Evolutionary conservation across 768 basidiomycete species (phyloP).

Genomic region (Xanthoconium purpureum): DNA sequence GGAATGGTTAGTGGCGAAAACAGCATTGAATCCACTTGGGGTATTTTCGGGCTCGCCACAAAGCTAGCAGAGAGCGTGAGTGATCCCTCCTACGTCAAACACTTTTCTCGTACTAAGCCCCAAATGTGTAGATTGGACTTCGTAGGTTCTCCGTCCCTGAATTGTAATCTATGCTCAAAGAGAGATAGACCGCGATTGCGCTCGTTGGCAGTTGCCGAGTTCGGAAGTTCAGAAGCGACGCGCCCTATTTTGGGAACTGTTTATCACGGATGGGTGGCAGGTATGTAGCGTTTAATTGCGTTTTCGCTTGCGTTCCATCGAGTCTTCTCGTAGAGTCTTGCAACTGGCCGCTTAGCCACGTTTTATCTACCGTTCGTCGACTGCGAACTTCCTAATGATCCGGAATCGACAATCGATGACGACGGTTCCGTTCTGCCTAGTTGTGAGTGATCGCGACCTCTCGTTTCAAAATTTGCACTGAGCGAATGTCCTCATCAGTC

Average conservation of each 20-base stretch:
- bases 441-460: slow-evolving; percentile 42
- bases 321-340: slow-evolving; percentile 48
- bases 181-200: slow-evolving; percentile 64
- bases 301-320: neutral
- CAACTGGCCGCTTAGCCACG: slow-evolving; percentile 65
- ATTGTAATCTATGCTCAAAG: slow-evolving; percentile 13
- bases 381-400: slow-evolving; percentile 63
- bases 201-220: slow-evolving; percentile 60
- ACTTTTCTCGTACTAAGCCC: neutral
- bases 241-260: slow-evolving; percentile 70
- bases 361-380: slow-evolving; percentile 73
- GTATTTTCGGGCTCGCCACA: slow-evolving; percentile 59
- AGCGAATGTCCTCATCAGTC: slow-evolving; percentile 36
- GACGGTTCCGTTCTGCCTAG: slow-evolving; percentile 57
- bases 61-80: slow-evolving; percentile 68
- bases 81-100: slow-evolving; percentile 14
- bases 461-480: neutral
- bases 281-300: slow-evolving; percentile 34
- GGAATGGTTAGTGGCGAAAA: slow-evolving; percentile 65
- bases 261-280: slow-evolving; percentile 75
- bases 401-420: slow-evolving; percentile 53
- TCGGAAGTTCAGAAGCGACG: slow-evolving; percentile 70
- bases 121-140: slow-evolving; percentile 53
- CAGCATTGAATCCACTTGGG: slow-evolving; percentile 69
- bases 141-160: slow-evolving; percentile 42